These are phyloP conservation scores for Teunomyces lycoperdinae DNA, from an alignment of 805 yeast species.

Conservation along the genomic window DNA sequence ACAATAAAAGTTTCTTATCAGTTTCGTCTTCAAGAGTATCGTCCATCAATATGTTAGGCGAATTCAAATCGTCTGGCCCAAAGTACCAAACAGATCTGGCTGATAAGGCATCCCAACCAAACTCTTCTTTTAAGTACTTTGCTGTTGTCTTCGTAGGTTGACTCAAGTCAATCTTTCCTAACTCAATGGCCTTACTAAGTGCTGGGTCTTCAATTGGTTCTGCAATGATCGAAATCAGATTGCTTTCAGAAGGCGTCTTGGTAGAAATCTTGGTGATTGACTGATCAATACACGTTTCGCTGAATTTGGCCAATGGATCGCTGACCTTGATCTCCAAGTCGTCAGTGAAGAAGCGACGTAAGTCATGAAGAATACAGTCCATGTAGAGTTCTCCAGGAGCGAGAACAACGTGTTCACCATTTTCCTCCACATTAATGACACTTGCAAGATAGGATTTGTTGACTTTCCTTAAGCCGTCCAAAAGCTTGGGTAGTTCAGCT, in stretches of 20 bases:
- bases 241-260: conserved; percentile 51
- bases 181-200: conserved; percentile 55
- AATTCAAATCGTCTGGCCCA: conserved; percentile 44
- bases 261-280: conserved; percentile 69
- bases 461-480: conserved; percentile 64
- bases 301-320: conserved; percentile 75
- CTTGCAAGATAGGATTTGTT: conserved; percentile 65
- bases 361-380: conserved; percentile 78
- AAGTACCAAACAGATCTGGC: conserved; percentile 81
- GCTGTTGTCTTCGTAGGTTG: conserved; percentile 46
- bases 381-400: conserved; percentile 88
- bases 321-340: conserved; percentile 75
- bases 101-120: conserved; percentile 80
- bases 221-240: conserved; percentile 65
- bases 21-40: conserved; percentile 74
- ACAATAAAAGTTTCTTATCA: conserved; percentile 47
- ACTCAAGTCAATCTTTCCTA: conserved; percentile 38
- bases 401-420: conserved; percentile 77
- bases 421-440: conserved; percentile 73
- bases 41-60: conserved; percentile 57
- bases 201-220: conserved; percentile 60
- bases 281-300: conserved; percentile 69
- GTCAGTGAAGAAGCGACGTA: conserved; percentile 57
- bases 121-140: conserved; percentile 52
- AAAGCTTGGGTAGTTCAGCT: conserved; percentile 68